phyloP scores from a whole-genome alignment of 129 eudicot genomes.

The Apium graveolens region DNA sequence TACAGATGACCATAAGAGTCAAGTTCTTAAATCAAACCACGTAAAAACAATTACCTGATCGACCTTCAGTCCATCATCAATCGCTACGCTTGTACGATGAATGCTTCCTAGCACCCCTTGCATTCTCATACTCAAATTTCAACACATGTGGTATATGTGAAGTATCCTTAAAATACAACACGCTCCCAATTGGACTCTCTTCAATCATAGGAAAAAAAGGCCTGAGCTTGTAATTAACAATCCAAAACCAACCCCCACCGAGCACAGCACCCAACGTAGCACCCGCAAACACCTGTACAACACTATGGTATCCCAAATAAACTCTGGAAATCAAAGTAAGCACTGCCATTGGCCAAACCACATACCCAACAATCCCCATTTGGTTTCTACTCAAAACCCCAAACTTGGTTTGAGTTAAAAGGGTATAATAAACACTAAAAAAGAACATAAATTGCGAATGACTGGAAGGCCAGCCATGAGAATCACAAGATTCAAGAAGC shows the following conservation, averaged over 20 bases:
- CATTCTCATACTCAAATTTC: constrained; percentile 85
- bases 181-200: constrained; percentile 66
- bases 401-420: constrained; percentile 30
- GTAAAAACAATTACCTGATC: constrained; percentile 7
- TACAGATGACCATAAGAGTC: not conserved
- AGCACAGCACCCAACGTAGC: constrained; percentile 49
- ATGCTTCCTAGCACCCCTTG: constrained; percentile 65
- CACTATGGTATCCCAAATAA: constrained; percentile 84
- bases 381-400: constrained; percentile 41
- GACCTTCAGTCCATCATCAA: constrained; percentile 16
- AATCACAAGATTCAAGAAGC: constrained; percentile 71
- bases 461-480: constrained; percentile 95
- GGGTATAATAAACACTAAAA: constrained; percentile 59
- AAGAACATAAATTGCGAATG: constrained; percentile 92
- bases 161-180: constrained; percentile 72
- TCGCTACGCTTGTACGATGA: constrained; percentile 53
- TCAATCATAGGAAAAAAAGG: constrained; percentile 47
- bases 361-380: constrained; percentile 29
- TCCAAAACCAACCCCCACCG: constrained; percentile 69
- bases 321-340: constrained; percentile 75
- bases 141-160: constrained; percentile 69
- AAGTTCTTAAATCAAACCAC: not conserved
- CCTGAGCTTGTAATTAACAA: constrained; percentile 44
- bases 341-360: constrained; percentile 66
- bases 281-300: constrained; percentile 80